phyloP scores from a whole-genome alignment of 2,329 filamentous ascomycete species.

The Zymoseptoria tritici region DNA sequence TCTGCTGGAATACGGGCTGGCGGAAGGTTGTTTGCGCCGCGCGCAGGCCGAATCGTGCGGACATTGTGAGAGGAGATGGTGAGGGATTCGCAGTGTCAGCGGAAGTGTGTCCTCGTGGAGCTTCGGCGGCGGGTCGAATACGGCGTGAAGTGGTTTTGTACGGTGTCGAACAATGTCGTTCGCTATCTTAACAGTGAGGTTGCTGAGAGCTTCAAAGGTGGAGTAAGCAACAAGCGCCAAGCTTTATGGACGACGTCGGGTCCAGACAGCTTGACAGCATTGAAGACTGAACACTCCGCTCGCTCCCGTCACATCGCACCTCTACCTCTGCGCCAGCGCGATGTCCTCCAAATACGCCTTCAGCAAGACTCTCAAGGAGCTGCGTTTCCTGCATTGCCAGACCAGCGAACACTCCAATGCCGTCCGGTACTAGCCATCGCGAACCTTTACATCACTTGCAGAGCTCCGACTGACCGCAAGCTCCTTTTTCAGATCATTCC shows the following conservation, averaged over 20 bases:
- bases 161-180: neutral
- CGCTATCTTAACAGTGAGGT: neutral
- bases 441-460: neutral
- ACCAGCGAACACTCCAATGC: slow-evolving; percentile 83
- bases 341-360: slow-evolving; percentile 96
- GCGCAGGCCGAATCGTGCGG: slow-evolving; percentile 52
- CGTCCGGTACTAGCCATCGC: slow-evolving; percentile 56
- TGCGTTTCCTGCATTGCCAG: slow-evolving; percentile 96
- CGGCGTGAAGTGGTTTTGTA: neutral
- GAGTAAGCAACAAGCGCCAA: neutral
- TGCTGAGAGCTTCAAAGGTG: neutral
- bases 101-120: neutral
- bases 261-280: neutral
- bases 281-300: neutral
- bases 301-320: neutral
- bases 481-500: slow-evolving; percentile 60
- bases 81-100: neutral
- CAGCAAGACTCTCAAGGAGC: slow-evolving; percentile 78
- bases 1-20: slow-evolving; percentile 44
- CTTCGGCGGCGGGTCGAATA: neutral
- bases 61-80: slow-evolving; percentile 36
- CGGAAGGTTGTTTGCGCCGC: slow-evolving; percentile 47
- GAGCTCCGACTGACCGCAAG: neutral
- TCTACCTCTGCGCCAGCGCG: slow-evolving; percentile 1
- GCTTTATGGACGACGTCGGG: neutral